phyloP scores from a whole-genome alignment of 352 stramenopile species.

The Phytophthora sojae region DNA sequence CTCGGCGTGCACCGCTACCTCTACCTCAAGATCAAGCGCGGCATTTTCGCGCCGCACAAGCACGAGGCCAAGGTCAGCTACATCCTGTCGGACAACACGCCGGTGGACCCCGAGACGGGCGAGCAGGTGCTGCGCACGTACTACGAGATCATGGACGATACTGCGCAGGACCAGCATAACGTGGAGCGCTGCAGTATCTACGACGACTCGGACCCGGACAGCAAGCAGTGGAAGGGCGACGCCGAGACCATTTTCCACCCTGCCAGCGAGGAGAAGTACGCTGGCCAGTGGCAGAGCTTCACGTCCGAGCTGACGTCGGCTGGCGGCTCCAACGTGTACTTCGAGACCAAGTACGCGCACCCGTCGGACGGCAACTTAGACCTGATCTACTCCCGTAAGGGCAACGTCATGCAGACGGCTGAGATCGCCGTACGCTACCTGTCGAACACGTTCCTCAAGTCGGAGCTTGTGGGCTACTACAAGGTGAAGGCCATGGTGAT shows the following conservation, averaged over 20 bases:
- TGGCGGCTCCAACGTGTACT: slow-evolving; percentile 82
- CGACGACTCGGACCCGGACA: slow-evolving; percentile 50
- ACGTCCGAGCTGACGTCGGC: slow-evolving; percentile 58
- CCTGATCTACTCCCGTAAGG: slow-evolving; percentile 73
- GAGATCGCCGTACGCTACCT: slow-evolving; percentile 68
- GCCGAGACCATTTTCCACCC: slow-evolving; percentile 66
- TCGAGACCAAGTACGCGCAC: slow-evolving; percentile 83
- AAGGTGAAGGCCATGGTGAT: slow-evolving; percentile 86
- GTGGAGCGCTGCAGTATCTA: slow-evolving; percentile 84
- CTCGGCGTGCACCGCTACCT: slow-evolving; percentile 77
- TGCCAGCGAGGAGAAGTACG: slow-evolving; percentile 68
- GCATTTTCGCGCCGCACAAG: slow-evolving; percentile 53
- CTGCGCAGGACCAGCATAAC: slow-evolving; percentile 69
- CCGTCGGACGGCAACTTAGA: slow-evolving; percentile 85
- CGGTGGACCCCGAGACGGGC: slow-evolving; percentile 50
- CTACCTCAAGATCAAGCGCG: slow-evolving; percentile 79
- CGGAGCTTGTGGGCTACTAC: slow-evolving; percentile 69
- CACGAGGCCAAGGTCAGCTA: slow-evolving; percentile 78
- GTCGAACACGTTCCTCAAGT: slow-evolving; percentile 61
- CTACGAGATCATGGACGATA: slow-evolving; percentile 72
- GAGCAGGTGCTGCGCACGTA: slow-evolving; percentile 74
- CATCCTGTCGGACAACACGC: slow-evolving; percentile 65
- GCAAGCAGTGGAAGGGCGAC: slow-evolving; percentile 72
- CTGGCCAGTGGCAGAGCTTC: slow-evolving; percentile 59
- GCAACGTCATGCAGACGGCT: slow-evolving; percentile 48